Base-by-base conservation (phyloP, 1,284 basidiomycete genomes). In the Amylostereum chailletii region DNA sequence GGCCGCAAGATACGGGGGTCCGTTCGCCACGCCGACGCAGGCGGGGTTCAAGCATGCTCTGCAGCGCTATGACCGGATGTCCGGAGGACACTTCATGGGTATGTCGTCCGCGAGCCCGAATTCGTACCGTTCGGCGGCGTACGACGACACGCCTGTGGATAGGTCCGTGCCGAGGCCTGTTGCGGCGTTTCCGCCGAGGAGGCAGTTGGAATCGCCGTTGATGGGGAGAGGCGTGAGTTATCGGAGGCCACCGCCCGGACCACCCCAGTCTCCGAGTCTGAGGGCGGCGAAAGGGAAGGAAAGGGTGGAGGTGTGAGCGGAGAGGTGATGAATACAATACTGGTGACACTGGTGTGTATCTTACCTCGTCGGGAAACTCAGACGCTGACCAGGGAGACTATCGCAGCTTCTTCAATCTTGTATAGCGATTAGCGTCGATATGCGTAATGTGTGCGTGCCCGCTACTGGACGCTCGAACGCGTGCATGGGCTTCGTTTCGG, bases 111-210 rank as follows among this genome's bases (percentile, higher is more conserved):
- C 55, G 45, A 57, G 54, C 42, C 53, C 55, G 39, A 51, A 52
- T 30, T 54, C 40, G 58, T 38, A 56, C 47, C 50, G 58, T 59
- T 31, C 59, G 58, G 45, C 55, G 39, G 39, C 53, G 50, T 52
- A 60, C 47, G 65, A 68, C 39, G 66, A 67, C 46, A 63, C 63
- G 4, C 65, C 65, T 34, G 60, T 66, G 31, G 62, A 60, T 42
- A 58, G 62, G 31, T 52, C 60, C 33, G 55, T 47, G 37, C 55
- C 58, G 30, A 58, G 62, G 31, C 54, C 54, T 9, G 49, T 54
- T 39, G 38, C 46, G 36, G 39, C 49, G 41, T n/a, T 51, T 34
- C 56, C 51, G 40, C 50, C 42, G 32, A 43, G 52, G 9, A 32
- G 46, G 51, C 33, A 57, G 46, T 57, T 58, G 53, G 60, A 61